Conservation (phyloP, 2,329 filamentous ascomycete species). For the Aspergillus felis region DNA sequence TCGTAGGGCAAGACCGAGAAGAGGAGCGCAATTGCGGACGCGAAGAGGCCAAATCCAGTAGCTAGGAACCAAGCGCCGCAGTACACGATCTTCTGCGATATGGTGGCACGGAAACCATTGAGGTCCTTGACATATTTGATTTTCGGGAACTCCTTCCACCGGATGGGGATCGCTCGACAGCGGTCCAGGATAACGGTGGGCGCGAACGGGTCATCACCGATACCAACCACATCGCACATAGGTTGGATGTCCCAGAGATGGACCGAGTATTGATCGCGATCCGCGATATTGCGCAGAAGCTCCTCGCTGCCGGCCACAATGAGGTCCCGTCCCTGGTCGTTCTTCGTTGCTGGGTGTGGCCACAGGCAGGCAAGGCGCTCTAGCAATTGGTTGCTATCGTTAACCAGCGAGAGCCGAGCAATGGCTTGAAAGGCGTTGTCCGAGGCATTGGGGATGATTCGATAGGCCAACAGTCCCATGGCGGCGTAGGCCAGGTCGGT, state of each 20-base stretch:
- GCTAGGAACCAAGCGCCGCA: conserved; percentile 9
- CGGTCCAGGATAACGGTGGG: conserved; percentile 25
- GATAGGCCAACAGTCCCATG: conserved; percentile 18
- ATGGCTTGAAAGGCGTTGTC: conserved; percentile 29
- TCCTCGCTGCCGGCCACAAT: conserved; percentile 5
- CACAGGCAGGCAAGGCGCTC: conserved; percentile 26
- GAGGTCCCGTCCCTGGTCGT: background rate
- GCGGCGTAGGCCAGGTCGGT: conserved; percentile 9
- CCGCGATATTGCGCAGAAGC: conserved; percentile 15
- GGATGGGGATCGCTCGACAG: conserved; percentile 27
- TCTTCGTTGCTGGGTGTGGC: background rate
- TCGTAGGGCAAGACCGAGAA: background rate
- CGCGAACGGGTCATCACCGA: conserved; percentile 25
- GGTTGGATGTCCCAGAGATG: conserved; percentile 33
- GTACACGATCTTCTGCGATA: conserved; percentile 8
- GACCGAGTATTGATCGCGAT: conserved; percentile 22
- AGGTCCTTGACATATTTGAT: conserved; percentile 15
- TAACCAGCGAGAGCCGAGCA: conserved; percentile 27
- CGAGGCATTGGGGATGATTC: conserved; percentile 17
- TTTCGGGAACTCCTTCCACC: conserved; percentile 29
- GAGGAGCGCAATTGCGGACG: conserved; percentile 4
- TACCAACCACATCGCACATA: conserved; percentile 27
- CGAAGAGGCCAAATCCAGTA: conserved; percentile 1
- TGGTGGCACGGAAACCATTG: conserved; percentile 4
- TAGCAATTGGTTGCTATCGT: conserved; percentile 29